A percentile compares a stretch with the other conserved stretches of the same genome.
Evolutionary conservation across 129 eudicot species (phyloP).

Genomic region (Pseudognaphalium luteoalbum): DNA sequence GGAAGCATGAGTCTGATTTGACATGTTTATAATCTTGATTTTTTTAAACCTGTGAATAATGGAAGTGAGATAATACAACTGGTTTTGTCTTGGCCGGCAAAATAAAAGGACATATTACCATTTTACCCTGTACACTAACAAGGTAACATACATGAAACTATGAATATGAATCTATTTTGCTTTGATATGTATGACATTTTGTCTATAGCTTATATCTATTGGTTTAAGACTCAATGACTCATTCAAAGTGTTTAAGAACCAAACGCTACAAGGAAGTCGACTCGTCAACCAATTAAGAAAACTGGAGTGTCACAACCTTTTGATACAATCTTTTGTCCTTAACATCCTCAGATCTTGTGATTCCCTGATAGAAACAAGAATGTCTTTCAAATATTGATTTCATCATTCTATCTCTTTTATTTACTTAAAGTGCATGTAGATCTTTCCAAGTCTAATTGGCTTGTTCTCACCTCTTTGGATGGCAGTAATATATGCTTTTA

Average conservation of each 20-base stretch:
- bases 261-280: neutral
- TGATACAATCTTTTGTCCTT: no score
- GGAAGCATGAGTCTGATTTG: constrained; percentile 6
- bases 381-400: no score
- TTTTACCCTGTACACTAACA: neutral
- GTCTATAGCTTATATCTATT: constrained; percentile 6
- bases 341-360: no score
- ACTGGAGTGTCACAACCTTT: neutral
- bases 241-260: constrained; percentile 16
- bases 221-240: neutral
- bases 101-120: neutral
- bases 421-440: neutral
- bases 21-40: neutral
- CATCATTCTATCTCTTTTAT: no score
- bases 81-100: constrained; percentile 21
- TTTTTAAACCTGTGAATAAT: neutral
- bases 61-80: neutral
- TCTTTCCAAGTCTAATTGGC: neutral
- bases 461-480: neutral
- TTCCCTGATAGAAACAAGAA: no score
- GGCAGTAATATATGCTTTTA: neutral
- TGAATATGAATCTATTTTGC: neutral
- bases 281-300: neutral
- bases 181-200: constrained; percentile 23
- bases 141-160: neutral